Conservation (phyloP, 1,284 basidiomycete species). For the Earliella scabrosa region DNA sequence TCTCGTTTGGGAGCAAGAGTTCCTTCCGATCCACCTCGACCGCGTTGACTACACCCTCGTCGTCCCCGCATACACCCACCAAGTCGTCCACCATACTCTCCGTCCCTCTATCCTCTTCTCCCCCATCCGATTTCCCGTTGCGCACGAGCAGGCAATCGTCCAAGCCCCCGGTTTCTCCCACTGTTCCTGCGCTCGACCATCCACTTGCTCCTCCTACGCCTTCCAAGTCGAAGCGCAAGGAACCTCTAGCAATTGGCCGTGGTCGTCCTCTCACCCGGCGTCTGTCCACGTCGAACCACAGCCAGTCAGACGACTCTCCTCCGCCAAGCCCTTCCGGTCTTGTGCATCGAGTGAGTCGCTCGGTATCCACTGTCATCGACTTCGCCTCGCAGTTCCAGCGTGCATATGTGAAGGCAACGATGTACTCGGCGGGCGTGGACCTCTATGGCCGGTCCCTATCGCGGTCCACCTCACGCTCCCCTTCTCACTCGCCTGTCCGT, state of each 20-base stretch:
- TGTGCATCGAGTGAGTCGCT: conserved; percentile 42
- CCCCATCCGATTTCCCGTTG: conserved; percentile 11
- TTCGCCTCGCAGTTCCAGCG: conserved; percentile 60
- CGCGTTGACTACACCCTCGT: conserved; percentile 39
- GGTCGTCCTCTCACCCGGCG: conserved; percentile 24
- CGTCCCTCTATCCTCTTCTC: conserved; percentile 26
- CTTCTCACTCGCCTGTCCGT: conserved; percentile 23
- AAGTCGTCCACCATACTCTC: conserved; percentile 30
- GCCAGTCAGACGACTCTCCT: conserved; percentile 12
- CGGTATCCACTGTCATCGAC: conserved; percentile 51
- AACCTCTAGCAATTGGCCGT: conserved; percentile 26
- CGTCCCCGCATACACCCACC: conserved; percentile 45
- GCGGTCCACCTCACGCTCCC: conserved; percentile 25
- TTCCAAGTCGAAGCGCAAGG: conserved; percentile 8
- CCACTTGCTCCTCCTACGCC: conserved; percentile 19
- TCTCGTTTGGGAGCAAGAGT: conserved; percentile 54
- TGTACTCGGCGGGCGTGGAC: conserved; percentile 45
- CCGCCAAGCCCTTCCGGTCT: conserved; percentile 22
- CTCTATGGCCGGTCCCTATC: conserved; percentile 18
- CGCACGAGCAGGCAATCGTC: conserved; percentile 8
- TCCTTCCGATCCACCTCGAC: conserved; percentile 34
- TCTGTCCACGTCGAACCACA: background rate
- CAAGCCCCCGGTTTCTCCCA: conserved; percentile 10
- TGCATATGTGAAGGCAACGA: conserved; percentile 56
- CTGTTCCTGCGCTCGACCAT: conserved; percentile 18